Evolutionary conservation across 1,139 yeast species (phyloP), one percentile per base, ranked within the genome.

Genomic region (Chernovozyma sophiae-reginae): DNA sequence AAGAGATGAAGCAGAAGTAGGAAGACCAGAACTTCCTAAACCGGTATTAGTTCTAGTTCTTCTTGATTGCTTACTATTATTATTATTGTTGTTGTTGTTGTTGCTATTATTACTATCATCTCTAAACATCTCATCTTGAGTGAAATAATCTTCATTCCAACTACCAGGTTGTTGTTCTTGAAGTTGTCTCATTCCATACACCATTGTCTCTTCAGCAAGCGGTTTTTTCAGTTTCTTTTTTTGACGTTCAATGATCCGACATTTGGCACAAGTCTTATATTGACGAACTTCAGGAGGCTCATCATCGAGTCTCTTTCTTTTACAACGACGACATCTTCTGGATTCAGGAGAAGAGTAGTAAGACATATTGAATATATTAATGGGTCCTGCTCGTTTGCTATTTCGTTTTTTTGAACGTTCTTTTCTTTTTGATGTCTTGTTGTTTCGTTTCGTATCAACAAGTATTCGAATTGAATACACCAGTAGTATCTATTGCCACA

Each of bases 231-330:
- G 65, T 50, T 67, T 66, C 56, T 68, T 68, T 52, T 71, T 69
- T 49, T 67, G 69, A 37, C 74, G 53, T 49, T 76, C 81, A 36
- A 75, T 72, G 51, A 74, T 72, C 43, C 81, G 68, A 55, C 81
- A 76, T 44, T 76, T 74, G 52, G 77, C 78, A 58, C 81, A 76
- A 2, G 81, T 76, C 47, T 74, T 74, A 53, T 74, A 76, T 47
- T 74, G 79, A 46, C 72, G 62, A 32, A 75, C 79, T 44, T 74
- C 80, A 1, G 76, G 72, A n/a, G 78, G 77, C 53, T 76, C 81
- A 43, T 74, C 77, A 40, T 71, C 75, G 47, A 74, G 67, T 61
- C 81, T 67, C 67, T 72, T 71, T 42, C 80, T 59, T 49, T 76
- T 76, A 58, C 81, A 76, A 47, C 81, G 73, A 55, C 81, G 79